A percentile compares a stretch with the other conserved stretches of the same genome.
Evolutionary conservation across 176 grass and related monocot species (phyloP).

Genomic region (Musa itinerans): DNA sequence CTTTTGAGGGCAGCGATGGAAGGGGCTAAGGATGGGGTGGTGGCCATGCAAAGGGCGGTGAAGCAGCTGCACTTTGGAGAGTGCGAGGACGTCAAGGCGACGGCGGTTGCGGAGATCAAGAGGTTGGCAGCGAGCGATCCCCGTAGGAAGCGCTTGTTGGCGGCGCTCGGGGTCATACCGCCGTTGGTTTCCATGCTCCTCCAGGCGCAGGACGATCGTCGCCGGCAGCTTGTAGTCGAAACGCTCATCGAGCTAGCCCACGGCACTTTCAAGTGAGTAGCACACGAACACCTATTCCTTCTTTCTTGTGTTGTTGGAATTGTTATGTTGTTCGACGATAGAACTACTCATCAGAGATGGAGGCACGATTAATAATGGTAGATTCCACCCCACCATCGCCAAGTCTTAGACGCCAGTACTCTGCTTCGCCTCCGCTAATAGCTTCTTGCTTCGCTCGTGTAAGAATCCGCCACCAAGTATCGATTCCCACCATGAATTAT

Average conservation of each 20-base stretch:
- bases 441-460: too few relatives aligned
- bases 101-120: constrained; percentile 29
- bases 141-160: constrained; percentile 30
- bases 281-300: neutral
- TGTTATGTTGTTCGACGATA: neutral
- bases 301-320: neutral
- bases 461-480: too few relatives aligned
- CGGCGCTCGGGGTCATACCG: constrained; percentile 49
- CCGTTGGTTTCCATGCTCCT: constrained; percentile 43
- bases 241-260: constrained; percentile 49
- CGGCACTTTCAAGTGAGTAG: constrained; percentile 46
- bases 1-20: too few relatives aligned
- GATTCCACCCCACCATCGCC: too few relatives aligned
- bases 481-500: too few relatives aligned
- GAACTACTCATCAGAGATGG: too few relatives aligned
- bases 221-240: constrained; percentile 20
- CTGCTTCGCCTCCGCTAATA: too few relatives aligned
- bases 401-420: too few relatives aligned
- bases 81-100: constrained; percentile 28
- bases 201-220: neutral
- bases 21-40: neutral
- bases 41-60: constrained; percentile 25
- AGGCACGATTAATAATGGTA: too few relatives aligned
- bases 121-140: constrained; percentile 37
- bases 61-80: constrained; percentile 43